Evolutionary conservation across 192 early-diverging fungal genomes (phyloP).

Genomic region (Mortierella antarctica): DNA sequence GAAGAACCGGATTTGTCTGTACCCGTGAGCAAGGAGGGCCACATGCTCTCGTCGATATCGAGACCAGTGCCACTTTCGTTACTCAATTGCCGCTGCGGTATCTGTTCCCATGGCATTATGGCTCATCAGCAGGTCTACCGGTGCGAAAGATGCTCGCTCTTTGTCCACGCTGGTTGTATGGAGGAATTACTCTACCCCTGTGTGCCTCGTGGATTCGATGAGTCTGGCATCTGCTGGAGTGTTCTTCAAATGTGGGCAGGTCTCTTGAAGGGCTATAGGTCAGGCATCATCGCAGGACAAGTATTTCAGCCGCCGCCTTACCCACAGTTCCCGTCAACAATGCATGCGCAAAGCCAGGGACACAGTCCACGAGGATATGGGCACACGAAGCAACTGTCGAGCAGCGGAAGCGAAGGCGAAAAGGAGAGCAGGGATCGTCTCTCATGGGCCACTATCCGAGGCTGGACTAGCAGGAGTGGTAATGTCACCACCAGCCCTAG

Average conservation of each 20-base stretch:
- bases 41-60: slow-evolving; percentile 20
- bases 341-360: neutral
- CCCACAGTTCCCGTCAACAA: neutral
- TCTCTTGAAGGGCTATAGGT: slow-evolving; percentile 76
- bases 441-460: slow-evolving; percentile 39
- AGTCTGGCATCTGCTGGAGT: slow-evolving; percentile 70
- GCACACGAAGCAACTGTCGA: slow-evolving; percentile 32
- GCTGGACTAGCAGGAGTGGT: slow-evolving; percentile 30
- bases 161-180: slow-evolving; percentile 61
- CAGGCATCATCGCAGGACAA: slow-evolving; percentile 59
- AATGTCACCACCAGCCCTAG: neutral
- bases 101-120: slow-evolving; percentile 21
- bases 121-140: slow-evolving; percentile 28
- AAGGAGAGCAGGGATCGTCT: slow-evolving; percentile 17
- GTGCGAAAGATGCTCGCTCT: slow-evolving; percentile 56
- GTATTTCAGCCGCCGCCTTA: slow-evolving; percentile 20
- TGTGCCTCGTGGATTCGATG: slow-evolving; percentile 72
- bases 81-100: slow-evolving; percentile 29
- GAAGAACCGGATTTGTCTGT: neutral
- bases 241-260: slow-evolving; percentile 86
- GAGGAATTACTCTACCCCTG: slow-evolving; percentile 65
- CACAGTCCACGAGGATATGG: slow-evolving; percentile 5
- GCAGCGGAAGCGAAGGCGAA: slow-evolving; percentile 31
- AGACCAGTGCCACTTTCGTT: slow-evolving; percentile 10
- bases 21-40: slow-evolving; percentile 25